These are phyloP conservation scores for Entelexis paramagnoliae DNA, from an alignment of 1,139 yeast species.

Conservation along the genomic window DNA sequence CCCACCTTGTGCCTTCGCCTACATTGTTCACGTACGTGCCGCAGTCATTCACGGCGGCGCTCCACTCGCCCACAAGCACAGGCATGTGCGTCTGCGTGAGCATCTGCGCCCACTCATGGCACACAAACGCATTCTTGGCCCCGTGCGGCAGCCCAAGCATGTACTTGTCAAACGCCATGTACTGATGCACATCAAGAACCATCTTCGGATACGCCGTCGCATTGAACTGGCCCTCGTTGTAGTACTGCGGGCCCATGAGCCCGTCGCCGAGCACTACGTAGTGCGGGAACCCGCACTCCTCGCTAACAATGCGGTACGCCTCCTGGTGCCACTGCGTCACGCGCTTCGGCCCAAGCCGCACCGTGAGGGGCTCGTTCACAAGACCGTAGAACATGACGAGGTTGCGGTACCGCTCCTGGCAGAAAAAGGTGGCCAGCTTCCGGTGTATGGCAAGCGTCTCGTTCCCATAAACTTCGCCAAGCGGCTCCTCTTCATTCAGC, in stretches of 20 bases:
- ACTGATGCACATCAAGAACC: conserved; percentile 80
- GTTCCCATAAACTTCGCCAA: conserved; percentile 42
- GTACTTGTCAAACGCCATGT: conserved; percentile 67
- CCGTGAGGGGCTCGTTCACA: conserved; percentile 85
- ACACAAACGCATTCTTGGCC: conserved; percentile 53
- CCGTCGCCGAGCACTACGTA: conserved; percentile 44
- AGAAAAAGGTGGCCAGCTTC: conserved; percentile 50
- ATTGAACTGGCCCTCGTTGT: conserved; percentile 39
- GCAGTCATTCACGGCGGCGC: conserved; percentile 92
- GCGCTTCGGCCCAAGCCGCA: conserved; percentile 47
- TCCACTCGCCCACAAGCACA: conserved; percentile 82
- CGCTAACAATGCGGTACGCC: conserved; percentile 46
- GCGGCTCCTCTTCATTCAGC: conserved; percentile 38
- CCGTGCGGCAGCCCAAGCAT: conserved; percentile 50
- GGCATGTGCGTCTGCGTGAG: conserved; percentile 48
- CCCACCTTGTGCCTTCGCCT: conserved; percentile 76
- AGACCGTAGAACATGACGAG: conserved; percentile 77
- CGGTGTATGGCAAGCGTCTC: conserved; percentile 39
- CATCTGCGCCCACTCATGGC: conserved; percentile 48
- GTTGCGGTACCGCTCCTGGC: conserved; percentile 64
- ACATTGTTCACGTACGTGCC: conserved; percentile 88
- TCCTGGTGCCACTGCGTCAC: conserved; percentile 47
- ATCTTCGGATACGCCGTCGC: conserved; percentile 59
- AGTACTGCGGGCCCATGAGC: conserved; percentile 37
- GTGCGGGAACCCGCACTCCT: conserved; percentile 50